Conservation (phyloP, 768 basidiomycete species). For the Lepiota venenata region DNA sequence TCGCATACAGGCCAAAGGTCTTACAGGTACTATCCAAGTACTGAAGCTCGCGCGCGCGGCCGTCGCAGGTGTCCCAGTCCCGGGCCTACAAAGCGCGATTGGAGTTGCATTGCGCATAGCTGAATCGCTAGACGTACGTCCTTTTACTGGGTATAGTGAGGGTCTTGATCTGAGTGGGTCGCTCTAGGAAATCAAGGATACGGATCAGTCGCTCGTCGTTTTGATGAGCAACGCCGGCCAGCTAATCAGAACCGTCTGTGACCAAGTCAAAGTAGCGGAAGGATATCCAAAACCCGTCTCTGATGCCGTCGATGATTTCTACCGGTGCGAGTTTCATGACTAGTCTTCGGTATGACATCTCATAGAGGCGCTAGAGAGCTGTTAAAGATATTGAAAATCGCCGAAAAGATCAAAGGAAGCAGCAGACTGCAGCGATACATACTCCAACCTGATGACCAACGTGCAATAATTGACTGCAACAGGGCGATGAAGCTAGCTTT, state of each 20-base stretch:
- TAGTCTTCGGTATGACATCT: neutral
- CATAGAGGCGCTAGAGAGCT: neutral
- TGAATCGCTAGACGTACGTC: neutral
- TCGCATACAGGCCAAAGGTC: neutral
- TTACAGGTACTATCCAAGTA: neutral
- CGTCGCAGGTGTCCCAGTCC: neutral
- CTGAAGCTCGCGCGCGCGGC: neutral
- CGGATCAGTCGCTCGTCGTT: neutral
- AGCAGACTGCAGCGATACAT: neutral
- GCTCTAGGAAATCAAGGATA: neutral
- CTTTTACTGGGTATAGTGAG: neutral
- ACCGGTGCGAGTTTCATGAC: neutral
- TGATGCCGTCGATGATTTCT: neutral
- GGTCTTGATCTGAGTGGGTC: neutral
- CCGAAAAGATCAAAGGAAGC: neutral
- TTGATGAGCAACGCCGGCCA: neutral
- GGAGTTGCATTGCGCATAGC: neutral
- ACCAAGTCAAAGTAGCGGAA: neutral
- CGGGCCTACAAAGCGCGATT: slow-evolving; percentile 2
- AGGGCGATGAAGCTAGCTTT: neutral
- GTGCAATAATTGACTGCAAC: neutral
- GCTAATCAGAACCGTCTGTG: neutral
- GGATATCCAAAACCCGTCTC: neutral
- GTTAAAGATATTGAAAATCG: neutral
- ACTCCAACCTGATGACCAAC: slow-evolving; percentile 1